Percentiles rank a stretch among this genome's conserved stretches.
Evolutionary conservation across 257 asterid species (phyloP).

Genomic region (Primulina eburnea): DNA sequence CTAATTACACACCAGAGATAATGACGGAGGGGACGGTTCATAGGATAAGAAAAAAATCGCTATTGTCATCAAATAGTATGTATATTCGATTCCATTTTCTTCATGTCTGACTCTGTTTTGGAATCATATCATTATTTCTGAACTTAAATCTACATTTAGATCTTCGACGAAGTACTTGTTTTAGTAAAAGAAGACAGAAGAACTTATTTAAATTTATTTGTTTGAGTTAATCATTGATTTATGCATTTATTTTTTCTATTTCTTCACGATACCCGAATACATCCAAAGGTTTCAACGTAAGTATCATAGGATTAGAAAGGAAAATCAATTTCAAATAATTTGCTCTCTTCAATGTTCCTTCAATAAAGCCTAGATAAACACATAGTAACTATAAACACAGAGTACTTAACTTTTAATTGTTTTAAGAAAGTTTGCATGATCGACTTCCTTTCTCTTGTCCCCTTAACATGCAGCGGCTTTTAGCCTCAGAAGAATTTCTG

Average conservation of each 20-base stretch:
- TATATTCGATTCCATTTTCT: conserved; percentile 1
- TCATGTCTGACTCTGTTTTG: conserved; percentile 2
- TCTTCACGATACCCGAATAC: not conserved
- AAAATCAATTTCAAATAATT: not conserved
- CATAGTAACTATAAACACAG: too few relatives aligned
- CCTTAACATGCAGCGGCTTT: conserved; percentile 66
- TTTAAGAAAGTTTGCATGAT: not conserved
- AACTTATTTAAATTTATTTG: too few relatives aligned
- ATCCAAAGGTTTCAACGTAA: not conserved
- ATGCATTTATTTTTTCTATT: not conserved
- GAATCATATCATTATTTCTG: not conserved
- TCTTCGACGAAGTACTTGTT: not conserved
- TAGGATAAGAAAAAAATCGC: conserved; percentile 7
- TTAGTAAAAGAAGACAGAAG: not conserved
- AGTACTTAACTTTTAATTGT: not conserved
- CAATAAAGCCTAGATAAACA: not conserved
- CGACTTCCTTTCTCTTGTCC: not conserved
- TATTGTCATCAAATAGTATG: not conserved
- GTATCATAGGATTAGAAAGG: not conserved
- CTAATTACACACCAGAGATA: conserved; percentile 6
- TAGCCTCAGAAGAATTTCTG: conserved; percentile 76
- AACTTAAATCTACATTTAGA: conserved; percentile 2
- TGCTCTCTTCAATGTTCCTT: not conserved
- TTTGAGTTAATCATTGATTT: not conserved
- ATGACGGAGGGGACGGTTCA: not conserved